Evolutionary conservation across 148 eudicot species (phyloP), one percentile per base, ranked within the genome.

Genomic region (Dianthus caryophyllus): DNA sequence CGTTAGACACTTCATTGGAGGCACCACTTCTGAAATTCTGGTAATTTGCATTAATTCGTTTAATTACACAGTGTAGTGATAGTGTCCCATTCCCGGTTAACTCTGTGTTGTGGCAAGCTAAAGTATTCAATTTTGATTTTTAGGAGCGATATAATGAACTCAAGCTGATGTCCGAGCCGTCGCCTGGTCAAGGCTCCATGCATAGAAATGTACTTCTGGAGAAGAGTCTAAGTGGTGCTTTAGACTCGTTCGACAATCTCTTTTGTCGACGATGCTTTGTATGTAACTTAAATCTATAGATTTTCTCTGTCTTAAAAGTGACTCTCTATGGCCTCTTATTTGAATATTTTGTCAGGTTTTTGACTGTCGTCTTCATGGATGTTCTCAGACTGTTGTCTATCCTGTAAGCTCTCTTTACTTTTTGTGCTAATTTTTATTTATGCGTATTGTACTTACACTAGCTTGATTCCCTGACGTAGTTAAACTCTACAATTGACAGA

Each of bases 201-300:
- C 78, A 68, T 46, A 69, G 72, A 46, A 73, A 74, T 65, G 29
- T 65, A 22, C 72, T 74, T 71, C 76, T 86, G 56, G 90, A 81
- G 61, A 85, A 88, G 85, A 79, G 85, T 77, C 83, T 93, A 30
- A 72, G 77, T 80, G 78, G 84, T 77, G 76, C 91, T 77, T 79
- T 87, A 77, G 96, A 88, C 83, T 89, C 98, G 57, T 76, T 93
- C 67, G 96, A 93, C 78, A 85, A 80, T 76, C 88, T 89, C 67
- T 93, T 93, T 72, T 93, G 98, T 59, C 96, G 98, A 46, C 96
- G 95, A 27, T 93, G 98, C 83, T 81, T 93, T 95, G 98, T 93
- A 86, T 58, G 65, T 67, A 61, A 43, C 58, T 41, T 49, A 21
- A 18, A 39, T 6, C 9, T 48, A 44, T 59, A 13, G 1, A 55